A percentile compares a stretch with the other conserved stretches of the same genome.
These are phyloP conservation scores for Gremmenia infestans DNA, from an alignment of 2,329 filamentous ascomycete genomes.

Conservation along the genomic window DNA sequence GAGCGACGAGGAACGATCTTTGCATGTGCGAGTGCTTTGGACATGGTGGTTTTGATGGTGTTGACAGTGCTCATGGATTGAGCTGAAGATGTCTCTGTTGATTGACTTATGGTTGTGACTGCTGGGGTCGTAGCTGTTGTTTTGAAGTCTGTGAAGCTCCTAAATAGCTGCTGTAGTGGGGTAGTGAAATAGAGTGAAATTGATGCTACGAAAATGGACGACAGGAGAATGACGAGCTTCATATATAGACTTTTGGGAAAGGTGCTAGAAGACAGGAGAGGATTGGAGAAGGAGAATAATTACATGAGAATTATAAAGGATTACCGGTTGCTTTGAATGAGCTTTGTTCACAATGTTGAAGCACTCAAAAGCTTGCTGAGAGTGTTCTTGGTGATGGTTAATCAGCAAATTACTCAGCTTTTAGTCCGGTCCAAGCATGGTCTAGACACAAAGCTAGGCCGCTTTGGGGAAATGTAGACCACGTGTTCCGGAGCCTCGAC, in stretches of 20 bases:
- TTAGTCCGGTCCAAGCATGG: not conserved
- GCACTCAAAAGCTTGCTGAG: not conserved
- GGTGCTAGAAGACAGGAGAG: slow-evolving; percentile 22
- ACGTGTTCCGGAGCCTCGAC: not conserved
- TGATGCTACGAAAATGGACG: slow-evolving; percentile 30
- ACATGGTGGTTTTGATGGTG: slow-evolving; percentile 45
- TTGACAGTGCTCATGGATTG: slow-evolving; percentile 28
- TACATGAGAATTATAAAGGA: slow-evolving; percentile 20
- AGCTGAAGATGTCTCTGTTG: slow-evolving; percentile 4
- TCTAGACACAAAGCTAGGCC: not conserved
- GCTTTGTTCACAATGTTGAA: not conserved
- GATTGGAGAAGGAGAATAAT: slow-evolving; percentile 19
- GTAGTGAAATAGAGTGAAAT: slow-evolving; percentile 28
- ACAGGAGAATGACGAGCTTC: slow-evolving; percentile 30
- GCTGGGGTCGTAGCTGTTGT: slow-evolving; percentile 1
- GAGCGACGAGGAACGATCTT: slow-evolving; percentile 74
- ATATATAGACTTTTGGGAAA: slow-evolving; percentile 26
- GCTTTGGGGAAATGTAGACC: not conserved
- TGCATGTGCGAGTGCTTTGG: slow-evolving; percentile 58
- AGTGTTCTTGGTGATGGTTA: not conserved
- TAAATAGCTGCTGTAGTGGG: slow-evolving; percentile 23
- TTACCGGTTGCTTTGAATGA: slow-evolving; percentile 14
- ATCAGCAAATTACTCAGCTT: not conserved
- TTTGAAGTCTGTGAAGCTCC: slow-evolving; percentile 13
- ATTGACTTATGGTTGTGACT: slow-evolving; percentile 4